Conservation (phyloP, 1,284 basidiomycete species). For the Apiotrichum montevideense region DNA sequence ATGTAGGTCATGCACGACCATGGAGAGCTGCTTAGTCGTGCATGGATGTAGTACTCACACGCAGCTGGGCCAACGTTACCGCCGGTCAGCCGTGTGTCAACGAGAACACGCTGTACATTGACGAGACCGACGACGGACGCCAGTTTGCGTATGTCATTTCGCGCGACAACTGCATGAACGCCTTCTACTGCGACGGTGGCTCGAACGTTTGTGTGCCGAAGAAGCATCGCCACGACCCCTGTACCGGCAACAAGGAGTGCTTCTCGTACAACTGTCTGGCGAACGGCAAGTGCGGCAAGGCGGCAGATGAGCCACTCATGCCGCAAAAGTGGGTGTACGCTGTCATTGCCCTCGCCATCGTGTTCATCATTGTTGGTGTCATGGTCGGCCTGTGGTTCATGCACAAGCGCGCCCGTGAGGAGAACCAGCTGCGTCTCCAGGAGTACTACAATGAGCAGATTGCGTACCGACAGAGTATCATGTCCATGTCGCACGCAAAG, state of each 20-base stretch:
- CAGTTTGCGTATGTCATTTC: constrained; percentile 72
- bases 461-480: constrained; percentile 48
- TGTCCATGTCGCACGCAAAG: constrained; percentile 45
- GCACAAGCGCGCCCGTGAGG: constrained; percentile 63
- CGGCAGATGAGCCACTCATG: constrained; percentile 59
- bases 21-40: no score
- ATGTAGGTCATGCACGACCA: no score
- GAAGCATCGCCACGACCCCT: constrained; percentile 56
- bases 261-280: constrained; percentile 66
- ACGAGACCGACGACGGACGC: constrained; percentile 49
- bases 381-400: constrained; percentile 62
- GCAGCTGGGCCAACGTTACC: constrained; percentile 68
- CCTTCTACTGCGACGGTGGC: constrained; percentile 66
- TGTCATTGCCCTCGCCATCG: constrained; percentile 64
- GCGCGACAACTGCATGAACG: constrained; percentile 55
- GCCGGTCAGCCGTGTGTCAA: constrained; percentile 59
- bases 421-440: constrained; percentile 69
- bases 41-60: neutral
- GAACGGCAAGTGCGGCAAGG: constrained; percentile 56
- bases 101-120: constrained; percentile 72
- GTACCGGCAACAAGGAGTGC: constrained; percentile 78
- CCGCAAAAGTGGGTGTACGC: constrained; percentile 65
- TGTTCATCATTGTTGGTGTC: constrained; percentile 68
- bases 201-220: constrained; percentile 55
- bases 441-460: constrained; percentile 74